phyloP scores from a whole-genome alignment of 164 flowering plant species.

The Warburgia ugandensis region DNA sequence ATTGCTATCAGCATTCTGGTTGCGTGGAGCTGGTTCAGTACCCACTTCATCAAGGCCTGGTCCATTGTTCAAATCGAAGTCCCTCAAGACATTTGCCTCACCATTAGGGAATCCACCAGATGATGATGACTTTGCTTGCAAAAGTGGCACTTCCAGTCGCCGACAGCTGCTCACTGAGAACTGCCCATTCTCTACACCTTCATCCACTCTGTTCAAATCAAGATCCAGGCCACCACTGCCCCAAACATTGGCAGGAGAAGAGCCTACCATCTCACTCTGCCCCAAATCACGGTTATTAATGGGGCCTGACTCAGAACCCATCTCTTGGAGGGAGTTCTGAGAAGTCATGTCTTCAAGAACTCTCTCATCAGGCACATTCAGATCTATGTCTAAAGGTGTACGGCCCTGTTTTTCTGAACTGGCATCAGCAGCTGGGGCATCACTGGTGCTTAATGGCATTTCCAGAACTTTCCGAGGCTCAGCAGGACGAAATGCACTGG shows the following conservation, averaged over 20 bases:
- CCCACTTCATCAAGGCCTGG: constrained; percentile 56
- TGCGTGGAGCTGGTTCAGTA: constrained; percentile 28
- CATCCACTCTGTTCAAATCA: constrained; percentile 76
- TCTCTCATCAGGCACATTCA: constrained; percentile 78
- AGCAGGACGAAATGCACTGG: constrained; percentile 96
- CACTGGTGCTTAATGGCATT: constrained; percentile 19
- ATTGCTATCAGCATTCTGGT: constrained; percentile 30
- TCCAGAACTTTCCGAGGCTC: constrained; percentile 71
- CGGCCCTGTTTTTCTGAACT: constrained; percentile 40
- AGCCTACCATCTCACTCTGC: constrained; percentile 12
- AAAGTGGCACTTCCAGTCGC: constrained; percentile 28
- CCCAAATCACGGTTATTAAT: constrained; percentile 2
- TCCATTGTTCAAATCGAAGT: constrained; percentile 87
- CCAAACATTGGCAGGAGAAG: constrained; percentile 33
- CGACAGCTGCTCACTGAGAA: constrained; percentile 8
- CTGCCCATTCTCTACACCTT: constrained; percentile 42
- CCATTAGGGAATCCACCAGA: constrained; percentile 34
- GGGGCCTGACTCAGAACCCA: constrained; percentile 1
- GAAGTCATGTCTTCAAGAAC: constrained; percentile 38
- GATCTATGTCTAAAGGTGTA: constrained; percentile 58
- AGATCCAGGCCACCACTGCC: constrained; percentile 68
- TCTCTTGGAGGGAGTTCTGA: constrained; percentile 1
- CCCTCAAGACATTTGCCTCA: constrained; percentile 39
- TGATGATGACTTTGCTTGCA: constrained; percentile 23
- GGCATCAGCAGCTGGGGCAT: constrained; percentile 21